Percentiles rank a stretch among this genome's conserved stretches.
phyloP scores from a whole-genome alignment of 495 filamentous ascomycete species.

The Tuber microsphaerosporum region DNA sequence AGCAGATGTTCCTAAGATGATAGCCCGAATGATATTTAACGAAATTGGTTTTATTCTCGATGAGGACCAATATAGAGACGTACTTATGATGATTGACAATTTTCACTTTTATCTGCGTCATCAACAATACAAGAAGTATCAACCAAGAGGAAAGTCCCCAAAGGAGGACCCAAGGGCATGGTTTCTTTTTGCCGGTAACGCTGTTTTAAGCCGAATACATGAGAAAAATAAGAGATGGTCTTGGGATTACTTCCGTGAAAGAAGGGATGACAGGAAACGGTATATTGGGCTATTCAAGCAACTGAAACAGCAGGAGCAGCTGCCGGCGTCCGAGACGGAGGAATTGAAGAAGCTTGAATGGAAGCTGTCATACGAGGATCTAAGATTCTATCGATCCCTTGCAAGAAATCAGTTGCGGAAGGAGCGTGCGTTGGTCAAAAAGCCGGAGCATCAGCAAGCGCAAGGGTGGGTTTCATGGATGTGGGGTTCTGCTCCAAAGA shows the following conservation, averaged over 20 bases:
- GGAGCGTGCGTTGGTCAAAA: conserved; percentile 74
- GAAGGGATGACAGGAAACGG: conserved; percentile 76
- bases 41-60: conserved; percentile 93
- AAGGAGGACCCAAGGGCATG: conserved; percentile 90
- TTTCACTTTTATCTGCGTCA: conserved; percentile 98
- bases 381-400: conserved; percentile 91
- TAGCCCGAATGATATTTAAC: conserved; percentile 83
- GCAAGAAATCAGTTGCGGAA: conserved; percentile 91
- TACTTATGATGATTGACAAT: conserved; percentile 91
- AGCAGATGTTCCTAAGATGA: conserved; percentile 73
- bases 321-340: conserved; percentile 60
- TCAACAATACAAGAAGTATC: conserved; percentile 90
- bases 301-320: conserved; percentile 72
- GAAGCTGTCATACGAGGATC: conserved; percentile 88
- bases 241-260: conserved; percentile 88
- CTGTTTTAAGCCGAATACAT: conserved; percentile 86
- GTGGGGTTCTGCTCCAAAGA: conserved; percentile 62
- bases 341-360: conserved; percentile 70
- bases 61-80: conserved; percentile 93
- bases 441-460: conserved; percentile 51
- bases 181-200: conserved; percentile 80
- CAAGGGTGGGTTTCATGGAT: conserved; percentile 84
- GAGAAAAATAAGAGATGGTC: conserved; percentile 84
- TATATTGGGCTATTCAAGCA: conserved; percentile 93
- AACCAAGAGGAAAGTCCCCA: conserved; percentile 70